Evolutionary conservation across 2,329 filamentous ascomycete genomes (phyloP).

Genomic region (Trichothecium roseum): DNA sequence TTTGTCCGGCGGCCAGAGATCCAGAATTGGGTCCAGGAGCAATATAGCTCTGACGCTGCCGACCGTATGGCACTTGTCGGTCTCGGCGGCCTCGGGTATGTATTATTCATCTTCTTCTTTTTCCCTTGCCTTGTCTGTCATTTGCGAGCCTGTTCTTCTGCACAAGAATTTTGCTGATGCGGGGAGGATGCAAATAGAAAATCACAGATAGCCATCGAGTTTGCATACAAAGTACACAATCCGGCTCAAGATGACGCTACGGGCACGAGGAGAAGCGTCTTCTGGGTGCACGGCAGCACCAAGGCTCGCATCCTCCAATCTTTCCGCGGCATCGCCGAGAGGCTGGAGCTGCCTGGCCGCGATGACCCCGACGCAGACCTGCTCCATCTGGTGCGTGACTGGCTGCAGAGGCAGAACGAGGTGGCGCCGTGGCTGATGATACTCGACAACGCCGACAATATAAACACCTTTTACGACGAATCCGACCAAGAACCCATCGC

Average conservation of each 20-base stretch:
- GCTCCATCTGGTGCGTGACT: slow-evolving; percentile 15
- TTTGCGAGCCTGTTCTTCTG: too few species aligned
- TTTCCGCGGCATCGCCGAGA: slow-evolving; percentile 19
- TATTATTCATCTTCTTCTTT: too few species aligned
- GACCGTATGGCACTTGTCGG: background rate
- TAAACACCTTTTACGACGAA: slow-evolving; percentile 13
- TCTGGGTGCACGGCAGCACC: slow-evolving; percentile 22
- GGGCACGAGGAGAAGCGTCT: too few species aligned
- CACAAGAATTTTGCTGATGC: too few species aligned
- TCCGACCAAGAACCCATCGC: slow-evolving; percentile 9
- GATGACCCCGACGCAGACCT: slow-evolving; percentile 13
- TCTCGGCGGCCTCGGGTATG: slow-evolving; percentile 1
- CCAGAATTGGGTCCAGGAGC: background rate
- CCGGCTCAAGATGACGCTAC: background rate
- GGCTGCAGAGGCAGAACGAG: slow-evolving; percentile 17
- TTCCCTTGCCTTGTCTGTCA: too few species aligned
- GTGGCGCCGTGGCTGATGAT: slow-evolving; percentile 22
- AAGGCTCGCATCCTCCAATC: slow-evolving; percentile 18
- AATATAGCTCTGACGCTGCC: background rate
- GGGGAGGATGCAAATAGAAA: too few species aligned
- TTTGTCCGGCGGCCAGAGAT: slow-evolving; percentile 1
- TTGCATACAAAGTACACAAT: background rate
- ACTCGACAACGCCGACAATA: slow-evolving; percentile 26
- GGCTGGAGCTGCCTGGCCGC: slow-evolving; percentile 13
- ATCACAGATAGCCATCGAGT: slow-evolving; percentile 3